These are phyloP conservation scores for Dactylellina leptospora DNA, from an alignment of 2,329 filamentous ascomycete species.

Conservation along the genomic window DNA sequence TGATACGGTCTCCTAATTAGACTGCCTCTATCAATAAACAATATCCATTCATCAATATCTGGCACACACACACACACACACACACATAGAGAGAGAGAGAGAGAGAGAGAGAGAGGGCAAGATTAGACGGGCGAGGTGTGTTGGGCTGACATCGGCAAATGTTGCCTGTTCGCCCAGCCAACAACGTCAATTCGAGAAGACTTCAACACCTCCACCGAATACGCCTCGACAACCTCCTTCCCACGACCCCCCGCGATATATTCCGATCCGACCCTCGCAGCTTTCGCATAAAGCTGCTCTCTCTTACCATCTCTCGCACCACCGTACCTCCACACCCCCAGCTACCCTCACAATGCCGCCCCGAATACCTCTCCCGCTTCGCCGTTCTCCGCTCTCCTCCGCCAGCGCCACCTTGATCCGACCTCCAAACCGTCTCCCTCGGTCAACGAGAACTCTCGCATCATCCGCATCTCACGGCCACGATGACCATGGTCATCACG, in stretches of 20 bases:
- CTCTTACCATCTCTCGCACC: neutral
- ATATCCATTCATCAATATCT: too few species aligned
- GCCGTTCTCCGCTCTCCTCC: conserved; percentile 53
- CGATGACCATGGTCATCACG: conserved; percentile 66
- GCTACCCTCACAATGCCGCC: conserved; percentile 40
- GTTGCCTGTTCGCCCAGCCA: conserved; percentile 27
- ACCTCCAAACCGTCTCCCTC: conserved; percentile 34
- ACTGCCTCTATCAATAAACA: too few species aligned
- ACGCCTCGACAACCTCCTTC: neutral
- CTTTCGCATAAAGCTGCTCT: conserved; percentile 16
- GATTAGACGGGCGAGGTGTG: neutral
- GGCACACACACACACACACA: too few species aligned
- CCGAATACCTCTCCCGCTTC: conserved; percentile 48
- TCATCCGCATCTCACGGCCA: conserved; percentile 43
- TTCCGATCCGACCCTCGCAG: neutral
- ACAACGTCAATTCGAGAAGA: conserved; percentile 40
- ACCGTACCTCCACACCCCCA: neutral
- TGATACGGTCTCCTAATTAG: too few species aligned
- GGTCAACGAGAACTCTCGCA: conserved; percentile 39
- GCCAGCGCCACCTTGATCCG: conserved; percentile 47
- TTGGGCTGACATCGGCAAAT: conserved; percentile 20
- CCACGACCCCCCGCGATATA: conserved; percentile 22
- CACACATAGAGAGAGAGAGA: too few species aligned
- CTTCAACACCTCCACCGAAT: conserved; percentile 17
- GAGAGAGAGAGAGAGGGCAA: too few species aligned